These are phyloP conservation scores for Nakaseomyces bracarensis DNA, from an alignment of 1,139 yeast species.

Conservation along the genomic window DNA sequence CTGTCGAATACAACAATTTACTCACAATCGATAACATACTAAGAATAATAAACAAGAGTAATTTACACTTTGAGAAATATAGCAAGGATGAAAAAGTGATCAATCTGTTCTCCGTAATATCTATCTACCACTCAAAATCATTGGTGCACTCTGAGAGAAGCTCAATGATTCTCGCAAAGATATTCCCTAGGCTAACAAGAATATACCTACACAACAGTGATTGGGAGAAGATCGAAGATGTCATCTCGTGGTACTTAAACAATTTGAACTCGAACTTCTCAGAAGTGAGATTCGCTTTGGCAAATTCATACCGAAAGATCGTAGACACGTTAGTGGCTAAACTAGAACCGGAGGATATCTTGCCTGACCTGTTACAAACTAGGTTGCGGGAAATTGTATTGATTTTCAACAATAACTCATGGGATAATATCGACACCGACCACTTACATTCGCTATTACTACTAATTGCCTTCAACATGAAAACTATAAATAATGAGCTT, in stretches of 20 bases:
- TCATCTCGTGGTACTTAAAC: background rate
- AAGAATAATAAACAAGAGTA: background rate
- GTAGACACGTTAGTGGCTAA: background rate
- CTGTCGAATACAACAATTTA: background rate
- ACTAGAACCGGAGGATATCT: background rate
- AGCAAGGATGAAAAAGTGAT: background rate
- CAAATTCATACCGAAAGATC: background rate
- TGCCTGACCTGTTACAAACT: background rate
- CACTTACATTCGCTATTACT: conserved; percentile 30
- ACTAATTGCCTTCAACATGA: conserved; percentile 23
- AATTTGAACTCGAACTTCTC: conserved; percentile 2
- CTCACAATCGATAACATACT: background rate
- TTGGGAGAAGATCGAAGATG: background rate
- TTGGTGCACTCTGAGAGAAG: background rate
- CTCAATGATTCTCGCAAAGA: background rate
- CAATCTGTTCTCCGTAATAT: background rate
- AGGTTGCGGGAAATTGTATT: background rate
- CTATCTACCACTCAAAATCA: background rate
- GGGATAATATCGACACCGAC: conserved; percentile 29
- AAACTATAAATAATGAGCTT: background rate
- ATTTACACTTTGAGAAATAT: background rate
- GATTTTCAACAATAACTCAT: conserved; percentile 6
- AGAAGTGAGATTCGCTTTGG: background rate
- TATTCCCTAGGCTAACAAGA: background rate
- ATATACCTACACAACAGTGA: background rate